Percentiles rank a stretch among this genome's conserved stretches.
Evolutionary conservation across 2,329 filamentous ascomycete genomes (phyloP).

Genomic region (Scortechinia acanthostroma): DNA sequence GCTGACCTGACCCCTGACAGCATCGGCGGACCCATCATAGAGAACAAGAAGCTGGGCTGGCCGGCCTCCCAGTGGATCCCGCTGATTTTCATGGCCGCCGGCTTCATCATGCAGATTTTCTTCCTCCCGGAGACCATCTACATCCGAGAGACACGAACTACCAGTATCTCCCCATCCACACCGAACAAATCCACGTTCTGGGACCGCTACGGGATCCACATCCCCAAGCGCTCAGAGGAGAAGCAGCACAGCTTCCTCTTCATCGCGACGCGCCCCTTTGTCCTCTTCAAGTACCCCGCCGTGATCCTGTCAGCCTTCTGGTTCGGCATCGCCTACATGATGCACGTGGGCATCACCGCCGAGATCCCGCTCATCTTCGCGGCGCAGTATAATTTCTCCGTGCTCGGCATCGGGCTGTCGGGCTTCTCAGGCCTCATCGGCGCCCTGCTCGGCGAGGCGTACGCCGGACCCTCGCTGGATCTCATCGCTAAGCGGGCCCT

Average conservation of each 20-base stretch:
- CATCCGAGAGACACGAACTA: no score
- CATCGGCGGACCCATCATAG: conserved; percentile 5
- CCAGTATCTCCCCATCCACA: no score
- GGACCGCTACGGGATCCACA: conserved; percentile 5
- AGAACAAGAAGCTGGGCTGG: conserved; percentile 3
- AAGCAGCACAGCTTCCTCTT: conserved; percentile 5
- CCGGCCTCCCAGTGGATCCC: conserved; percentile 3
- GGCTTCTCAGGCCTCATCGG: conserved; percentile 7
- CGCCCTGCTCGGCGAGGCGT: conserved; percentile 5
- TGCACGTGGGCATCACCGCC: conserved; percentile 6
- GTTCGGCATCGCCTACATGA: conserved; percentile 7
- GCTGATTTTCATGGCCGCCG: conserved; percentile 2
- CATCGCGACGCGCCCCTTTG: conserved; percentile 4
- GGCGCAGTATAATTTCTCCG: conserved; percentile 4
- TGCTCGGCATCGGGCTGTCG: conserved; percentile 4
- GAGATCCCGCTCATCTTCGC: conserved; percentile 5
- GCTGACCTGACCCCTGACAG: no score
- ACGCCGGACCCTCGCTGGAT: conserved; percentile 4
- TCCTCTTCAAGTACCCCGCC: conserved; percentile 5
- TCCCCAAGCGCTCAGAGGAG: conserved; percentile 4
- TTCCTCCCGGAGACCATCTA: no score
- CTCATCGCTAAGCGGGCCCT: conserved; percentile 4
- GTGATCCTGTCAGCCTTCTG: conserved; percentile 6
- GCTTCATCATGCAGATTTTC: neutral
- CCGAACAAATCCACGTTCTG: conserved; percentile 4